Evolutionary conservation across 805 yeast genomes (phyloP).

Genomic region (Wickerhamomyces xylosicus): DNA sequence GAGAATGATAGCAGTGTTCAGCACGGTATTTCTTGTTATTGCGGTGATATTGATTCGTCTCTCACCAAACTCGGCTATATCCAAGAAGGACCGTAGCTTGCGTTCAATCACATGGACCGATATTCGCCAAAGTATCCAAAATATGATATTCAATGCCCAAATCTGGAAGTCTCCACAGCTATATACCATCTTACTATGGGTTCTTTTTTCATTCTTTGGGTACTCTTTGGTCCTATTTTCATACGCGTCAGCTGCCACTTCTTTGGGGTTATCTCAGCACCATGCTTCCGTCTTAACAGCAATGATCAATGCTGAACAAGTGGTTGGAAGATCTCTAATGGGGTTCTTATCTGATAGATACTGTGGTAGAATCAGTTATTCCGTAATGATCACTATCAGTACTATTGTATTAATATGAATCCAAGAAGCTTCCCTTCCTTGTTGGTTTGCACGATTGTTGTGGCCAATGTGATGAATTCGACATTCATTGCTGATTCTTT

Average conservation of each 20-base stretch:
- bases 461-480: conserved; percentile 30
- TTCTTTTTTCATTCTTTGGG: conserved; percentile 25
- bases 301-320: conserved; percentile 35
- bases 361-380: conserved; percentile 34
- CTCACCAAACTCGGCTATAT: conserved; percentile 17
- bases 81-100: no score
- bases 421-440: conserved; percentile 30
- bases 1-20: conserved; percentile 32
- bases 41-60: conserved; percentile 28
- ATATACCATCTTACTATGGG: conserved; percentile 26
- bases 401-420: conserved; percentile 25
- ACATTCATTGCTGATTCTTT: conserved; percentile 32
- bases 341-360: conserved; percentile 34
- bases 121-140: conserved; percentile 12
- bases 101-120: conserved; percentile 4
- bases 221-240: conserved; percentile 36
- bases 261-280: conserved; percentile 34
- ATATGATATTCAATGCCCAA: conserved; percentile 23
- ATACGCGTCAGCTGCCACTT: conserved; percentile 33
- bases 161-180: conserved; percentile 23
- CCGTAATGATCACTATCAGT: conserved; percentile 26
- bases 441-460: conserved; percentile 34
- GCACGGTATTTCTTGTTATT: conserved; percentile 25
- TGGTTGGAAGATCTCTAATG: conserved; percentile 37
- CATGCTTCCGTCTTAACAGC: conserved; percentile 37